phyloP scores from a whole-genome alignment of 257 asterid species.

The Solanum etuberosum region DNA sequence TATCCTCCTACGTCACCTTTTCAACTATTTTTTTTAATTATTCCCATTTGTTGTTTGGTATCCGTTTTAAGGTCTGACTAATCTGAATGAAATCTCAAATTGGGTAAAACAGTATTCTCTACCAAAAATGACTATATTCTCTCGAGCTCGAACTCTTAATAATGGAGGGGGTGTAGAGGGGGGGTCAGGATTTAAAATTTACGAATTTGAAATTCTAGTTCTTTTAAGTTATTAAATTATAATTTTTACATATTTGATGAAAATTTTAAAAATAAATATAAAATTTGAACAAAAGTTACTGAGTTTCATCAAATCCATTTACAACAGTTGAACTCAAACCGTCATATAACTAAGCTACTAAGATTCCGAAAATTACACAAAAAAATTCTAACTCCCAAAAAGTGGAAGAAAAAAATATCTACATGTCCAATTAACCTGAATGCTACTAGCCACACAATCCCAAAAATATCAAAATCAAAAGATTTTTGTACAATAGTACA shows the following conservation, averaged over 20 bases:
- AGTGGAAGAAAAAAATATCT: background rate
- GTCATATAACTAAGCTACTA: background rate
- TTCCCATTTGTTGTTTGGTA: background rate
- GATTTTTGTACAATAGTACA: background rate
- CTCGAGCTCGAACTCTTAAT: background rate
- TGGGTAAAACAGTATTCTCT: background rate
- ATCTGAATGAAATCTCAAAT: background rate
- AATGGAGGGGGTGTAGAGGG: background rate
- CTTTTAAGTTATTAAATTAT: background rate
- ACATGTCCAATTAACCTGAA: background rate
- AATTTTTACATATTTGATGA: too few species aligned
- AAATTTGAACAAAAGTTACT: too few species aligned
- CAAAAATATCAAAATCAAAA: background rate
- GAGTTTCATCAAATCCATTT: too few species aligned
- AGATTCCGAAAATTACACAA: background rate
- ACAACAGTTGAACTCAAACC: background rate
- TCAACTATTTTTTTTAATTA: too few species aligned
- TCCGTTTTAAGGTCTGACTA: background rate
- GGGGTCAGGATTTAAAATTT: background rate
- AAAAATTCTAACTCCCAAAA: background rate
- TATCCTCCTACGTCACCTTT: background rate
- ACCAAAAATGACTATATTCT: background rate
- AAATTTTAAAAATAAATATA: too few species aligned
- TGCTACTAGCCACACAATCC: background rate
- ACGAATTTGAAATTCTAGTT: too few species aligned